These are phyloP conservation scores for Tulasnella sp. DNA, from an alignment of 768 basidiomycete species.

Conservation along the genomic window DNA sequence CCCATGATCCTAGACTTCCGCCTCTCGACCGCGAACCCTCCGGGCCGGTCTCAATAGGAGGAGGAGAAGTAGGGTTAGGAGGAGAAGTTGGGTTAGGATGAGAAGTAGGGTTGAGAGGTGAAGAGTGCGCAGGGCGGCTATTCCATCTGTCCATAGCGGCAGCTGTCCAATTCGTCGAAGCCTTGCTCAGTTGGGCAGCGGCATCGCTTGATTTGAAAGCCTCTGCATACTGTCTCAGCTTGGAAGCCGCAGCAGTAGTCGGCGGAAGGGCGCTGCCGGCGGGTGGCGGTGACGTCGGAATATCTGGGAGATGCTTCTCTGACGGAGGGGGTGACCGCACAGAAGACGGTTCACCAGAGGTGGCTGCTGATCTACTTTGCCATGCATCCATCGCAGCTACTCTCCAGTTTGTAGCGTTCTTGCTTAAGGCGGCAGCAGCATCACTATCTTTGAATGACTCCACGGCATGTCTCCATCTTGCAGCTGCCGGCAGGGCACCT, in stretches of 20 bases:
- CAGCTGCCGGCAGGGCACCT: neutral
- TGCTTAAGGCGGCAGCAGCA: slow-evolving; percentile 17
- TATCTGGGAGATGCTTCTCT: slow-evolving; percentile 1
- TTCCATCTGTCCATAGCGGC: slow-evolving; percentile 35
- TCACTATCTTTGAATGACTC: slow-evolving; percentile 25
- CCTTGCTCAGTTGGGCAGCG: slow-evolving; percentile 39
- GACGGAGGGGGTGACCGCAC: slow-evolving; percentile 16
- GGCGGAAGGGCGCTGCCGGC: neutral
- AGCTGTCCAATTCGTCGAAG: slow-evolving; percentile 39
- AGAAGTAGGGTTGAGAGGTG: slow-evolving; percentile 22
- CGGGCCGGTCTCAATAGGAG: slow-evolving; percentile 12
- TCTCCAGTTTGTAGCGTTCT: slow-evolving; percentile 23
- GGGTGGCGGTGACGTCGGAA: neutral
- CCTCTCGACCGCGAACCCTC: slow-evolving; percentile 21
- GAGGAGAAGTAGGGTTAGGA: neutral
- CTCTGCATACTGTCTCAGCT: slow-evolving; percentile 37
- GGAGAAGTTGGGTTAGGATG: slow-evolving; percentile 25
- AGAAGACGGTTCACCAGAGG: neutral
- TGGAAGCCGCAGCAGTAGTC: slow-evolving; percentile 12
- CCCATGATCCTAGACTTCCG: slow-evolving; percentile 23
- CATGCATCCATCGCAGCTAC: slow-evolving; percentile 22
- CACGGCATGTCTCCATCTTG: neutral
- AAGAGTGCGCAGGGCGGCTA: slow-evolving; percentile 11
- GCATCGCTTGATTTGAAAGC: slow-evolving; percentile 39
- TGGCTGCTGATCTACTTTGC: neutral